A percentile compares a stretch with the other conserved stretches of the same genome.
These are phyloP conservation scores for Candida caryicola DNA, from an alignment of 805 yeast species.

Conservation along the genomic window DNA sequence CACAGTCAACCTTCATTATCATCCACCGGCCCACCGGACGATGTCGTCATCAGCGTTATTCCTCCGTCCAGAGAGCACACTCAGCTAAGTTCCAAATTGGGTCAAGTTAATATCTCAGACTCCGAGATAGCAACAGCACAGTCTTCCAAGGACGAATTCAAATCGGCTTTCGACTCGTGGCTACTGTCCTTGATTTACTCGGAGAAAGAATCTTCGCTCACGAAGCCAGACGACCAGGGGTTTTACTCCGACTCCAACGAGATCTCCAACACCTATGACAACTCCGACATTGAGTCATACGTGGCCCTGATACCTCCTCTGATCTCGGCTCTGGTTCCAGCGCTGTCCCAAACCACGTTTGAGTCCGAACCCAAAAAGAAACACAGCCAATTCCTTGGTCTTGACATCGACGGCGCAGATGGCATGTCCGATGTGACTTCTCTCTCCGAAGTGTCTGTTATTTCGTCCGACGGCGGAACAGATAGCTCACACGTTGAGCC, in stretches of 20 bases:
- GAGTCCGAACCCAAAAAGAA: neutral
- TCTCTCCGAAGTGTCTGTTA: conserved; percentile 18
- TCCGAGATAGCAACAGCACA: conserved; percentile 1
- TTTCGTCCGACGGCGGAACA: conserved; percentile 9
- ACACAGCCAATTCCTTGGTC: conserved; percentile 1
- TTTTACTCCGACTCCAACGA: conserved; percentile 30
- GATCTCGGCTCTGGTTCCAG: too few relatives aligned
- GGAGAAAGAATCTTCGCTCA: conserved; percentile 13
- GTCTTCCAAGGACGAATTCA: conserved; percentile 6
- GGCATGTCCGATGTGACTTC: conserved; percentile 17
- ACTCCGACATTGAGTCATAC: conserved; percentile 33
- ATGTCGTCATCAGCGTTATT: neutral
- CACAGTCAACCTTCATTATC: neutral
- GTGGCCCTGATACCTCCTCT: neutral
- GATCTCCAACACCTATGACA: conserved; percentile 17
- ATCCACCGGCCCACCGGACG: neutral
- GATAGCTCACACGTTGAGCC: neutral
- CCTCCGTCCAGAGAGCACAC: conserved; percentile 2
- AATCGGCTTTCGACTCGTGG: conserved; percentile 24
- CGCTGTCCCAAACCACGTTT: neutral
- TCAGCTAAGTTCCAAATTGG: neutral
- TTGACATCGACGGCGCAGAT: neutral
- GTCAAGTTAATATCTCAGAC: neutral
- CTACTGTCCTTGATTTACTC: conserved; percentile 24
- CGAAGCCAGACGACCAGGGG: conserved; percentile 37